Conservation (phyloP, 345 rosid genomes). For the Pistacia atlantica region DNA sequence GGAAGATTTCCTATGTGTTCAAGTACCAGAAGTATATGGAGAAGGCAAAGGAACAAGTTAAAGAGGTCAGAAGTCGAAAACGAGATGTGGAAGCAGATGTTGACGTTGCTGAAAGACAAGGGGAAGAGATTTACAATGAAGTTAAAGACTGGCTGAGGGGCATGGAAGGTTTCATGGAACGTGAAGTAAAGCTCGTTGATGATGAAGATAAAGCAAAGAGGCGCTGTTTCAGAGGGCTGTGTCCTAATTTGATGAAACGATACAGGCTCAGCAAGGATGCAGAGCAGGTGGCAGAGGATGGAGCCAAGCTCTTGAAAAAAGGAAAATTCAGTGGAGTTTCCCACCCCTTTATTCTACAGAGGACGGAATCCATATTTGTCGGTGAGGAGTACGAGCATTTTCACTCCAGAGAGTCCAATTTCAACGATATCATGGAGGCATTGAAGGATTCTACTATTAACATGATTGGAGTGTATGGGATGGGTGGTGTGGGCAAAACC, state of each 20-base stretch:
- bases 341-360: no score
- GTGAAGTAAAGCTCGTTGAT: not conserved
- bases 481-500: constrained; percentile 16
- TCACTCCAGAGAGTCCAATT: not conserved
- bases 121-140: not conserved
- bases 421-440: not conserved
- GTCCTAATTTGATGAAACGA: not conserved
- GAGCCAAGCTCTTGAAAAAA: not conserved
- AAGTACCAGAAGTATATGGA: constrained; percentile 4
- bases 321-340: not conserved
- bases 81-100: not conserved
- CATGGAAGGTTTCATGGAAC: not conserved
- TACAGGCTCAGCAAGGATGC: not conserved
- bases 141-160: not conserved
- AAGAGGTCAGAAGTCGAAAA: not conserved
- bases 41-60: not conserved
- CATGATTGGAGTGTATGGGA: constrained; percentile 17
- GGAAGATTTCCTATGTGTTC: not conserved
- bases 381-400: not conserved
- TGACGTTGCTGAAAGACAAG: not conserved
- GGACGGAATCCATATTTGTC: not conserved
- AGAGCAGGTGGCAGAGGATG: not conserved
- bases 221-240: constrained; percentile 1
- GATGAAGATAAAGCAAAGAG: not conserved
- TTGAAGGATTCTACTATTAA: constrained; percentile 6